Percentiles rank a stretch among this genome's conserved stretches.
phyloP scores from a whole-genome alignment of 2,329 filamentous ascomycete species.

The Beauveria brongniartii region DNA sequence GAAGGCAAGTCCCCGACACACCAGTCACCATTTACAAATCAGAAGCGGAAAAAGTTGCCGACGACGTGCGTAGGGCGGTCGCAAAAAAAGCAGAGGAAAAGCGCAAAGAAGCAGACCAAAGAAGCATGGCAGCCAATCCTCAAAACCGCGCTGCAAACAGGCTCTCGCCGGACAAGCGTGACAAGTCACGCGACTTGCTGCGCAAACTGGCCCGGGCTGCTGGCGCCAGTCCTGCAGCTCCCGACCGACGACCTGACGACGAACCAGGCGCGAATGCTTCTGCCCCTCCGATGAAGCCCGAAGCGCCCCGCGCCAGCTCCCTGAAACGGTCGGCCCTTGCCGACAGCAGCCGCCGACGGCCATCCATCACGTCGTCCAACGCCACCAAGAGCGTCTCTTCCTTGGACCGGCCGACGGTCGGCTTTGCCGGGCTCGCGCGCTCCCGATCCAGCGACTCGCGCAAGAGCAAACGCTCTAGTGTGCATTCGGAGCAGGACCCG shows the following conservation, averaged over 20 bases:
- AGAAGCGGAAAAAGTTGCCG: slow-evolving; percentile 1
- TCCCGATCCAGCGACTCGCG: slow-evolving; percentile 37
- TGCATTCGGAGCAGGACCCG: slow-evolving; percentile 45
- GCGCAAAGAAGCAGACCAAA: slow-evolving; percentile 4
- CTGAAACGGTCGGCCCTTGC: background rate
- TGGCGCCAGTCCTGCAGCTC: slow-evolving; percentile 34
- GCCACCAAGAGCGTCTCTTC: slow-evolving; percentile 4
- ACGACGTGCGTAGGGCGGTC: background rate
- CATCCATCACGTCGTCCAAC: slow-evolving; percentile 6
- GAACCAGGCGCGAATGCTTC: background rate
- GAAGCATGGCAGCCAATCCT: background rate
- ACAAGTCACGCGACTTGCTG: slow-evolving; percentile 41
- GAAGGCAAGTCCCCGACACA: slow-evolving; percentile 29
- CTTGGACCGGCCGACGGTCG: slow-evolving; percentile 33
- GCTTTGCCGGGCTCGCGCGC: slow-evolving; percentile 37
- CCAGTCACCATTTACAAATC: slow-evolving; percentile 33
- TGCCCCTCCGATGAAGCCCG: background rate
- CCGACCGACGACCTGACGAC: slow-evolving; percentile 15
- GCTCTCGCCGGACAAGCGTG: slow-evolving; percentile 18
- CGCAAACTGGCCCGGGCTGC: slow-evolving; percentile 40
- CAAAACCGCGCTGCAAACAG: slow-evolving; percentile 14
- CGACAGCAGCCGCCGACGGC: background rate
- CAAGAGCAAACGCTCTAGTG: slow-evolving; percentile 40
- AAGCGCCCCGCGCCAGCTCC: slow-evolving; percentile 6
- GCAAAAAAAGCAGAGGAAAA: background rate